Base-by-base conservation (phyloP, 768 basidiomycete species). In the Serendipita sp. region DNA sequence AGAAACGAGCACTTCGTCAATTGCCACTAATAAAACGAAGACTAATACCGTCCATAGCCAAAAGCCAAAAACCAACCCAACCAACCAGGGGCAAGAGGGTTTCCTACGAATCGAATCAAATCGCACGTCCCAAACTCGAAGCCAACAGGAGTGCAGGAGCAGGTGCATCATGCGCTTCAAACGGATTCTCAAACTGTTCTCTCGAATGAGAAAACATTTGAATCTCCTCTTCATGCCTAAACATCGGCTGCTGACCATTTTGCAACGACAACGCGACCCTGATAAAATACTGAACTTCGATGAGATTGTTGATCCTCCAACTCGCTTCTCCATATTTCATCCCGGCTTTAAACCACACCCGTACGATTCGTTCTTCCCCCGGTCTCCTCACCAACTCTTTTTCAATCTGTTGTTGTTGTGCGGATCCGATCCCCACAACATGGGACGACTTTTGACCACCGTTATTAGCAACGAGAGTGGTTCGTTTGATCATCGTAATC, bases 91-190 rank as follows among this genome's bases (percentile, higher is more conserved):
- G n/a, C n/a, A n/a, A n/a, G n/a, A n/a, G n/a, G n/a, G n/a, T n/a
- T n/a, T n/a, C n/a, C n/a, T n/a, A n/a, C n/a, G n/a, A n/a, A n/a
- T n/a, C n/a, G 1, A 24, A 24, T 24, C 24, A 24, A 24, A 24
- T 24, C 24, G 24, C 24, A 24, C 24, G 24, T 24, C 24, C 24
- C 35, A 60, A 35, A 60, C 24, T 28, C 18, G 56, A 60, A n/a
- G 28, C 56, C 16, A 60, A 35, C 3, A 60, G 56, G 24, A 60
- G 18, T 11, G 18, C 35, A 37, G 18, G 10, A 10, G 56, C 56
- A n/a, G 56, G 56, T 35, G 56, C 56, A 37, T 60, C 56, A n/a
- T 60, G 56, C 8, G 35, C 35, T 32, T 60, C 56, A 37, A 60
- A 32, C 28, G 56, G 56, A n/a, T 37, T n/a, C 35, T 60, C 56